Evolutionary conservation across 352 stramenopile species (phyloP), one percentile per base, ranked within the genome.

Genomic region (Lagenidium giganteum): DNA sequence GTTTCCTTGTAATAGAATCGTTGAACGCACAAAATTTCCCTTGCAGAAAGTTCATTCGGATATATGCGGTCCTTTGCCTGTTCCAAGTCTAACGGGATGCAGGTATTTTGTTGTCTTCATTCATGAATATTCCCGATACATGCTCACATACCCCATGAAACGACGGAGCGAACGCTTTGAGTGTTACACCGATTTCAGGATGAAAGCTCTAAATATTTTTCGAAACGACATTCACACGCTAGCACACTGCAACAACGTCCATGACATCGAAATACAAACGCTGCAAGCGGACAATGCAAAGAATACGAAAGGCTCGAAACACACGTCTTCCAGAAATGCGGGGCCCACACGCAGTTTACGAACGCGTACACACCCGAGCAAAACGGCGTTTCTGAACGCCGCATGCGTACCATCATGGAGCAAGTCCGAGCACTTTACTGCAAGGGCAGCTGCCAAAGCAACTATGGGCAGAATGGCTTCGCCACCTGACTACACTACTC

Each of bases 1-100:
- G 18, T 58, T 51, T 31, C 31, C 53, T 42, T 47, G 39, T 39
- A 54, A 50, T 46, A 58, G 31, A 47, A 16, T 47, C 37, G 39
- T 58, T 54, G 21, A 50, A 47, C 31, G 47, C 46, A 28, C 43
- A n/a, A 57, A 44, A 43, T 42, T 21, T 24, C 43, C 43, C 20
- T 40, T 51, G 16, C 12, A 51, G 25, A 51, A 42, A 33, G 27
- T 51, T 25, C 43, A 51, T 22, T 29, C 22, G 20, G 43, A 51
- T 18, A 37, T 42, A 11, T 42, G 32, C 28, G 34, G 43, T 16
- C 43, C 43, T 29, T 26, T 51, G 31, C 43, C 32, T 11, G 36
- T 22, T 3, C n/a, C 32, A 11, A 51, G 26, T 18, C 43, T 43
- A 6, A 51, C 43, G 20, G 43, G 43, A 3, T 37, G 27, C 23